phyloP scores from a whole-genome alignment of 371 early-diverging fungal species.

The Lichtheimia hyalospora region DNA sequence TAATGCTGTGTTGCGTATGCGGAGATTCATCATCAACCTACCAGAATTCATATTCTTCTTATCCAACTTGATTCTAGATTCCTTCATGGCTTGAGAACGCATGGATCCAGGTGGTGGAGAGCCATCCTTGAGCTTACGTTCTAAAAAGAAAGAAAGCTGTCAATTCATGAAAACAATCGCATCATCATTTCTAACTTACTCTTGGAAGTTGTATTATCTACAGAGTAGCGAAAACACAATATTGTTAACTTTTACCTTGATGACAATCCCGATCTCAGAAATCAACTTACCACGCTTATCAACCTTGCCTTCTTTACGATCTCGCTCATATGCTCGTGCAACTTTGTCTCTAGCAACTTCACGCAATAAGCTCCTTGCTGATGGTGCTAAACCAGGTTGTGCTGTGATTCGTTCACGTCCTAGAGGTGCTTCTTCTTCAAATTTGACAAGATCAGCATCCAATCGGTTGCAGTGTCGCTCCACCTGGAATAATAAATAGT shows the following conservation, averaged over 20 bases:
- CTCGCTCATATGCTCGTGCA: constrained; percentile 28
- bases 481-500: constrained; percentile 24
- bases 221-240: too few relatives aligned
- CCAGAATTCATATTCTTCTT: constrained; percentile 25
- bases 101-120: constrained; percentile 21
- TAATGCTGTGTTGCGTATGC: too few relatives aligned
- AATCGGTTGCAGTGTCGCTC: constrained; percentile 48
- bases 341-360: constrained; percentile 33
- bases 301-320: constrained; percentile 34
- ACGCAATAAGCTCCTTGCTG: constrained; percentile 30
- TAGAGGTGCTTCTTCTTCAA: constrained; percentile 38
- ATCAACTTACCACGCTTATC: constrained; percentile 33
- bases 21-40: constrained; percentile 4
- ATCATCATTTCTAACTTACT: too few relatives aligned
- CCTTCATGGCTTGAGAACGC: constrained; percentile 31
- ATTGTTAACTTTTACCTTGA: too few relatives aligned
- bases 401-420: constrained; percentile 38
- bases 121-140: constrained; percentile 23
- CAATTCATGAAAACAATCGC: too few relatives aligned
- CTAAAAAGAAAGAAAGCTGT: constrained; percentile 1
- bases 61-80: constrained; percentile 27
- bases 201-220: too few relatives aligned
- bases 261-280: too few relatives aligned
- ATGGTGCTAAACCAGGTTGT: constrained; percentile 40
- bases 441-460: constrained; percentile 48